Conservation (phyloP, 257 asterid genomes). For the Coffea canephora region DNA sequence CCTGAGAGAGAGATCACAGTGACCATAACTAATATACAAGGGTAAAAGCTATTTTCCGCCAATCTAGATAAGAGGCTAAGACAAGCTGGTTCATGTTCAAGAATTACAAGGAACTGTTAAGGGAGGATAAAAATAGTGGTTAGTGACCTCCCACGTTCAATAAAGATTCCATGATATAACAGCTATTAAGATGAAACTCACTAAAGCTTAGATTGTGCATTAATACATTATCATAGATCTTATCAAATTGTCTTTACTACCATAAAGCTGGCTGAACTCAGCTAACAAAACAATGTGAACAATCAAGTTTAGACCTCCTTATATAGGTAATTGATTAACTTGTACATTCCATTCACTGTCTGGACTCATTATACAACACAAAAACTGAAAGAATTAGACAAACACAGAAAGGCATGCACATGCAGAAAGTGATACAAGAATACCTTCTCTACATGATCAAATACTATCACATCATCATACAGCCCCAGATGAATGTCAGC, state of each 20-base stretch:
- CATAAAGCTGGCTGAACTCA: not conserved
- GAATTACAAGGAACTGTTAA: not conserved
- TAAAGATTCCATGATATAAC: not conserved
- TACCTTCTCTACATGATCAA: constrained; percentile 96
- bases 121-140: not conserved
- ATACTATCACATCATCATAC: constrained; percentile 75
- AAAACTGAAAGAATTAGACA: not conserved
- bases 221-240: not conserved
- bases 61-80: not conserved
- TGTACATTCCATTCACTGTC: not conserved
- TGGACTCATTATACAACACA: not conserved
- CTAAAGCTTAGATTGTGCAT: not conserved
- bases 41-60: not conserved
- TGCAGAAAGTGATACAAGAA: constrained; percentile 5
- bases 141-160: not conserved
- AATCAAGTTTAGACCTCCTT: not conserved
- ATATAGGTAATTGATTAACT: not conserved
- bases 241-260: not conserved
- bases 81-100: not conserved
- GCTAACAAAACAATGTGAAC: not conserved
- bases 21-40: constrained; percentile 4
- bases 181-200: not conserved
- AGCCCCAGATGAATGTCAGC: constrained; percentile 90
- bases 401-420: not conserved
- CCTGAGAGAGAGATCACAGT: not conserved